These are phyloP conservation scores for Pulicaria dysenterica DNA, from an alignment of 129 eudicot species.

Conservation along the genomic window DNA sequence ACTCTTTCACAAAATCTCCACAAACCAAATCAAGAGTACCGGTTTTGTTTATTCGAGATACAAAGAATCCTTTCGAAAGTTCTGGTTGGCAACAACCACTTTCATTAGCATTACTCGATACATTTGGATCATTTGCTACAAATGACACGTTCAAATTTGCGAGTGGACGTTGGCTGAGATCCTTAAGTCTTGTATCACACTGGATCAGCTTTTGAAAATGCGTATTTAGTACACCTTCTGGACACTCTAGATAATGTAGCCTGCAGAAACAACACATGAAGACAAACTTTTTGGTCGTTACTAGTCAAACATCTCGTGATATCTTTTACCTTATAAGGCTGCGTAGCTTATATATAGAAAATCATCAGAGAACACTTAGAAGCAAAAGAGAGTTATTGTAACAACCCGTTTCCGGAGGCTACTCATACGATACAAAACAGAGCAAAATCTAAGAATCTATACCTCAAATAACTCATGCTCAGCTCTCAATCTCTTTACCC, in stretches of 20 bases:
- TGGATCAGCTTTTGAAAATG: constrained; percentile 76
- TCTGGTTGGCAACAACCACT: constrained; percentile 25
- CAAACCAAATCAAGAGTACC: constrained; percentile 1
- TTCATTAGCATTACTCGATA: constrained; percentile 1
- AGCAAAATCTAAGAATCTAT: too few species aligned
- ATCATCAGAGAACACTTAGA: too few species aligned
- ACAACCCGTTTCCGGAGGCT: too few species aligned
- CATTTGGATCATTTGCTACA: constrained; percentile 39
- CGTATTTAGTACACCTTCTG: constrained; percentile 63
- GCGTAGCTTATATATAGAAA: too few species aligned
- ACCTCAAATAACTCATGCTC: too few species aligned
- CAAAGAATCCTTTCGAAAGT: background rate
- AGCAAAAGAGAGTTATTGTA: too few species aligned
- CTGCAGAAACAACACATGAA: constrained; percentile 34
- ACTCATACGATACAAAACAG: too few species aligned
- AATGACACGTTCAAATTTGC: constrained; percentile 41
- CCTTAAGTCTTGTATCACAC: constrained; percentile 65
- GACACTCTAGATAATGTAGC: constrained; percentile 57
- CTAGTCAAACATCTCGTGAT: background rate
- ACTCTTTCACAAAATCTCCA: constrained; percentile 2
- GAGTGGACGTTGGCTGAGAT: constrained; percentile 56
- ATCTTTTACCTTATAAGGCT: too few species aligned
- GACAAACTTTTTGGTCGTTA: background rate
- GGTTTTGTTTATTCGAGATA: constrained; percentile 14
- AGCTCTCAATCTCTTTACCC: too few species aligned